Evolutionary conservation across 129 eudicot species (phyloP).

Genomic region (Centrapalus pauciflorus): DNA sequence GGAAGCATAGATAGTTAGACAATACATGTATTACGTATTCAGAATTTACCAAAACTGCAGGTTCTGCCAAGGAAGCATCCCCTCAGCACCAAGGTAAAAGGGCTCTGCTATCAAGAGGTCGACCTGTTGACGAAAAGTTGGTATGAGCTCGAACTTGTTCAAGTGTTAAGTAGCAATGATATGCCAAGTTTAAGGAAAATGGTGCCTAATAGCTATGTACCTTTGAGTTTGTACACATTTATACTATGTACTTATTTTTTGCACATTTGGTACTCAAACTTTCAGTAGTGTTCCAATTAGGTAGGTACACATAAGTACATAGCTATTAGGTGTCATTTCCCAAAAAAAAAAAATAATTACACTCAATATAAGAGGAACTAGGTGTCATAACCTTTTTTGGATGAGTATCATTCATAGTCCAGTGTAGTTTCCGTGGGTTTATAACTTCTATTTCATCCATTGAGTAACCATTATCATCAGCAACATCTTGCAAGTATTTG

Average conservation of each 20-base stretch:
- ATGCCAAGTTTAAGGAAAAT: not conserved
- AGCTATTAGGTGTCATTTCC: too few relatives aligned
- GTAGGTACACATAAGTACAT: too few relatives aligned
- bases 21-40: not conserved
- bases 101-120: constrained; percentile 83
- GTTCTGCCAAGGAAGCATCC: constrained; percentile 86
- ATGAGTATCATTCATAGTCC: constrained; percentile 38
- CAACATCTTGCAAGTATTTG: constrained; percentile 56
- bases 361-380: not conserved
- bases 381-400: constrained; percentile 47
- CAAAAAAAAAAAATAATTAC: too few relatives aligned
- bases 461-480: constrained; percentile 59
- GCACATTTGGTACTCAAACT: too few relatives aligned
- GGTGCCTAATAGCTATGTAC: too few relatives aligned
- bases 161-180: not conserved
- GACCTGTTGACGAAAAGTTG: constrained; percentile 36
- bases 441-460: constrained; percentile 48
- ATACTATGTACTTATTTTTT: too few relatives aligned
- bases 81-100: constrained; percentile 67
- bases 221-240: too few relatives aligned
- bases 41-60: constrained; percentile 82
- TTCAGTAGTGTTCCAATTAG: too few relatives aligned
- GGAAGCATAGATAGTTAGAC: not conserved
- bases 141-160: not conserved
- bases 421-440: constrained; percentile 32